Base-by-base conservation (phyloP, 306 rosid species). In the Sphenostylis stenocarpa region DNA sequence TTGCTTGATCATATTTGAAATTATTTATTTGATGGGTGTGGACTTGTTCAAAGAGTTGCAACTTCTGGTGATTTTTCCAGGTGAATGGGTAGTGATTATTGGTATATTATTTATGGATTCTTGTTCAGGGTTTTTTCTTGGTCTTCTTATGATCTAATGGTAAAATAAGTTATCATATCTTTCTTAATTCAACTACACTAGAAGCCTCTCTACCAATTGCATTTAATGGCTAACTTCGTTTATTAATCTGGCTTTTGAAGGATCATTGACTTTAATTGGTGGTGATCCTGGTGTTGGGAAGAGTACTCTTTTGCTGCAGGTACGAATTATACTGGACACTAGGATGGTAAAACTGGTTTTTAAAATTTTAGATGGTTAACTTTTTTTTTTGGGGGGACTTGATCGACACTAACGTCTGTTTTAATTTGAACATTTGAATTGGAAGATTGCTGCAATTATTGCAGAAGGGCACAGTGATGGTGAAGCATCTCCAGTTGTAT, bases 271-370 rank as follows among this genome's bases (percentile, higher is more conserved):
- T 80, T 87, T 95, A 80, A 80, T 95, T 75, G 98, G 98, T 29
- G 98, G 98, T 68, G 98, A 95, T 79, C 97, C 98, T 80, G 98
- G 98, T 71, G 96, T 95, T 81, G 98, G 98, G 81, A 95, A 95
- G 88, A 95, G 97, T 80, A 95, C 98, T 29, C 80, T 92, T 67
- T 49, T 87, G 81, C 77, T 95, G 89, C 98, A 95, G 97, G 98
- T 95, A 66, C 38, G 67, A 15, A 28, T 55, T 34, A 47, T 19
- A 28, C 53, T 72, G 3, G 43, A 0, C 12, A 38, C 13, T 38
- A 16, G 41, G 80, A 72, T 80, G 36, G 64, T 80, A 20, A 13
- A 44, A 55, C 58, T 52, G 43, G 23, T 43, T 76, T 36, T 36
- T 34, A 34, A 2, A 34, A 34, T 36, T 36, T 53, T 56, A 62